Evolutionary conservation across 2,329 filamentous ascomycete species (phyloP), one percentile per base, ranked within the genome.

Genomic region (Ophiostoma quercus): DNA sequence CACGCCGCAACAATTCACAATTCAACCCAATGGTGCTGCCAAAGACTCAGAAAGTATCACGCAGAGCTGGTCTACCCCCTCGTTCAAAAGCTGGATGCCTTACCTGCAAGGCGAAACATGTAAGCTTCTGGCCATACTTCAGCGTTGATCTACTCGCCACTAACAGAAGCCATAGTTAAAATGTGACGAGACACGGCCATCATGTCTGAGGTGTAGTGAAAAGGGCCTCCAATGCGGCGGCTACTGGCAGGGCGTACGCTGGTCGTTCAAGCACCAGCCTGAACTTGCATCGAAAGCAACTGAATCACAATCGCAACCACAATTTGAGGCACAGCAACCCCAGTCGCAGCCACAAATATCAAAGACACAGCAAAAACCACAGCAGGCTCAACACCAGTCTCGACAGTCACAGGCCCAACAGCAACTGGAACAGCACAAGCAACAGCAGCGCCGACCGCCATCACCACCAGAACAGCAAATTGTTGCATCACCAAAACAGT

Each of bases 61-160:
- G 65, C 22, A 66, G 65, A 66, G 65, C 65, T 66, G 65, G 65
- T 66, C 65, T 66, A 29, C 65, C 65, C 65, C 65, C 65, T 66
- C 65, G 65, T 66, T 66, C 65, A 14, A 66, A 66, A 66, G 65
- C 65, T 6, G 65, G 65, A 43, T 66, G 65, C 65, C 39, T 66
- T 41, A 66, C 65, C 3, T 66, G 65, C 22, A 66, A 66, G 65
- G 65, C 65, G 29, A 66, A 66, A 22, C 65, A 66, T 47, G 65
- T 66, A 12, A 29, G 65, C 43, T 14, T 1, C 2, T 32, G 16
- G 22, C 3, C 63, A 65, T 9, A 5, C n/a, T 7, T 3, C 2
- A 41, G 12, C 19, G 19, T 12, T 11, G 22, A 5, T 1, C 29
- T 19, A 29, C 7, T 22, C 16, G 11, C 11, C 19, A 19, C 65